These are phyloP conservation scores for Trichomonascaceae sp. DNA, from an alignment of 1,139 yeast genomes.

Conservation along the genomic window DNA sequence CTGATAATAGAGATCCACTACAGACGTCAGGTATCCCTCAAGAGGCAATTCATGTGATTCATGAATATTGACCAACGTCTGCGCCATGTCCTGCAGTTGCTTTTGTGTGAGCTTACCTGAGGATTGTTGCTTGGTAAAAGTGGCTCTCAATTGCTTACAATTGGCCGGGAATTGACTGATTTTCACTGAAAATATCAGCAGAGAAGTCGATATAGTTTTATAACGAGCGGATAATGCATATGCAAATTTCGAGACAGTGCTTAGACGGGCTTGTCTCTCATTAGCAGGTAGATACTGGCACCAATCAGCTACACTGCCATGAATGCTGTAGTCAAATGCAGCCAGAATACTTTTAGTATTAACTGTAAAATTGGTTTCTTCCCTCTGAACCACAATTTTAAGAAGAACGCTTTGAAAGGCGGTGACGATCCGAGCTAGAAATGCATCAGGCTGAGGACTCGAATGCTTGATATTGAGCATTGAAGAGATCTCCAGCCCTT, in stretches of 20 bases:
- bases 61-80: not conserved
- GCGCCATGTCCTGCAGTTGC: not conserved
- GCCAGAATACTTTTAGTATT: not conserved
- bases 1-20: not conserved
- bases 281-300: constrained; percentile 1
- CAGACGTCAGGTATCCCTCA: not conserved
- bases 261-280: not conserved
- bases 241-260: constrained; percentile 7
- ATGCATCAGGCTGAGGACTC: not conserved
- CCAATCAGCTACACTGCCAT: constrained; percentile 4
- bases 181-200: not conserved
- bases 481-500: not conserved
- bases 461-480: not conserved
- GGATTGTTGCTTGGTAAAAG: not conserved
- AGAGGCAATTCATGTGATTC: not conserved
- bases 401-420: constrained; percentile 4
- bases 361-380: not conserved
- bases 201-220: not conserved
- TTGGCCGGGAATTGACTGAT: constrained; percentile 2
- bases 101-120: not conserved
- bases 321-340: not conserved
- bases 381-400: not conserved
- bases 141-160: not conserved
- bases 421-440: constrained; percentile 1
- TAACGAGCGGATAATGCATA: not conserved